A percentile compares a stretch with the other conserved stretches of the same genome.
These are phyloP conservation scores for Sordariomycetes sp. DNA, from an alignment of 2,329 filamentous ascomycete species.

Conservation along the genomic window DNA sequence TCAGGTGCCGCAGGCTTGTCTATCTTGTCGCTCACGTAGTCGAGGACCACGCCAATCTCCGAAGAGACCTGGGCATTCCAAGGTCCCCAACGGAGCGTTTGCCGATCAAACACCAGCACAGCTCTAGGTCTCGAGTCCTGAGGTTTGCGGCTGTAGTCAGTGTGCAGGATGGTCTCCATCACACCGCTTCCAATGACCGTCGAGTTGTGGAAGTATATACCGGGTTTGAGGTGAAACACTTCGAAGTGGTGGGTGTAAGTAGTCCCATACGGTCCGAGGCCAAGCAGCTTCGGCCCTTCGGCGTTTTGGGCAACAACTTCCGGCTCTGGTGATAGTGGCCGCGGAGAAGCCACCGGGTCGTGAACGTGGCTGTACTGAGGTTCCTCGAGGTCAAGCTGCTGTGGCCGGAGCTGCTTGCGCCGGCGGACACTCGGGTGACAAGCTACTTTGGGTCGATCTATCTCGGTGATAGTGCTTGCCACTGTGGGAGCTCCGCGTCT, in stretches of 20 bases:
- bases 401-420: constrained; percentile 34
- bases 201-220: constrained; percentile 49
- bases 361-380: constrained; percentile 44
- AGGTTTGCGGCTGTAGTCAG: constrained; percentile 16
- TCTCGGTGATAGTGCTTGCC: too few species aligned
- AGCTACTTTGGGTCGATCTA: too few species aligned
- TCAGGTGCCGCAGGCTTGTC: constrained; percentile 7
- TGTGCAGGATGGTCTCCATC: constrained; percentile 26
- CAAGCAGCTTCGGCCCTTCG: constrained; percentile 27
- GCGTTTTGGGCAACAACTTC: background rate
- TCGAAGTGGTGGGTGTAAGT: constrained; percentile 56
- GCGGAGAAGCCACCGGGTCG: constrained; percentile 32
- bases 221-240: constrained; percentile 45
- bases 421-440: too few species aligned
- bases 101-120: constrained; percentile 37
- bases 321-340: background rate
- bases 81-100: constrained; percentile 40
- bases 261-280: constrained; percentile 51
- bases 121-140: constrained; percentile 19
- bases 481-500: background rate
- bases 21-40: constrained; percentile 44
- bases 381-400: constrained; percentile 35
- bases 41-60: constrained; percentile 52
- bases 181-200: constrained; percentile 49
- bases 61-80: constrained; percentile 53